Evolutionary conservation across 345 rosid genomes (phyloP), one percentile per base, ranked within the genome.

Genomic region (Adansonia digitata): DNA sequence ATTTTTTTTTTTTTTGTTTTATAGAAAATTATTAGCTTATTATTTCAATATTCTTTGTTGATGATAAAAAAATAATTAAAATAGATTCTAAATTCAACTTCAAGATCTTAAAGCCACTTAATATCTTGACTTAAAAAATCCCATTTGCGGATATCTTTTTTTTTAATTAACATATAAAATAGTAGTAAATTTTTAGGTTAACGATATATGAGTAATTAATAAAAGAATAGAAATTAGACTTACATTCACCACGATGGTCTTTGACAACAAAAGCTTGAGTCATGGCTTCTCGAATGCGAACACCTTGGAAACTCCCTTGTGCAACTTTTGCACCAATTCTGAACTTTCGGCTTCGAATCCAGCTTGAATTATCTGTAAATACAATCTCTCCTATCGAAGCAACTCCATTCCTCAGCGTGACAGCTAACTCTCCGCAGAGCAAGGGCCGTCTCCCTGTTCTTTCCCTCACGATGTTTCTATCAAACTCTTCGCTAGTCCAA

Each of bases 221-320:
- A 31, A 2, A 67, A 46, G 10, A 31, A n/a, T 1, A 49, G 18
- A 10, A 5, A 18, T 72, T n/a, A n/a, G n/a, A 86, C 98, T 90
- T 84, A 94, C 98, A 78, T 88, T 92, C 98, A 35, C 98, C 98
- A 8, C 98, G 98, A 81, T 94, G 98, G 82, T 92, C 98, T 81
- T 85, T 94, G 76, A 94, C 98, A n/a, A 78, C 65, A 68, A 92
- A 92, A 7, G 98, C 84, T 79, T 87, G 89, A 34, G 94, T 89
- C 65, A 94, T 84, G 34, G 97, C 98, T 78, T 92, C 93, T 8
- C 83, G 85, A 29, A 92, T 84, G 74, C 79, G 74, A 71, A 81
- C 64, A 59, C 90, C 91, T 57, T 80, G 90, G 55, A 75, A 69
- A 78, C 84, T 82, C 63, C 91, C 92, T 1, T 80, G 82, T 0